phyloP scores from a whole-genome alignment of 192 early-diverging fungal species.

The Backusella australiensis region DNA sequence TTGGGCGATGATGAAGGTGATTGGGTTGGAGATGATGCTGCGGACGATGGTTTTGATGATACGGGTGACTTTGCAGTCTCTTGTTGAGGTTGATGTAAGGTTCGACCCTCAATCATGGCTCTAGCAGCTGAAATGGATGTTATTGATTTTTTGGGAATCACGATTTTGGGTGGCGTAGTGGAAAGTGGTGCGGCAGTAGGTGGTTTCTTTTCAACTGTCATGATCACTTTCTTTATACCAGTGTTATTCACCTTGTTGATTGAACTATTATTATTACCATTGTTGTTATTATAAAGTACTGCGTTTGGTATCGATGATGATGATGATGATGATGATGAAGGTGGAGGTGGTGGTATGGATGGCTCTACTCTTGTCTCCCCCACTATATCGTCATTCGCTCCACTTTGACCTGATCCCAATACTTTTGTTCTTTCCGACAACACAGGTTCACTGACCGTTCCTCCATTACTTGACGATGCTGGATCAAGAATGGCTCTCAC shows the following conservation, averaged over 20 bases:
- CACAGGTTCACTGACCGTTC: background rate
- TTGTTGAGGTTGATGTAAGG: background rate
- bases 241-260: background rate
- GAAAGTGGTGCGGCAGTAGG: background rate
- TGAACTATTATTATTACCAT: background rate
- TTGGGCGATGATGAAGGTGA: background rate
- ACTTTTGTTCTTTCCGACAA: background rate
- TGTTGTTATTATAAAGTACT: background rate
- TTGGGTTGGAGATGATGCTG: background rate
- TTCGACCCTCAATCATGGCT: background rate
- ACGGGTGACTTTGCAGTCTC: background rate
- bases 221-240: background rate
- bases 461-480: background rate
- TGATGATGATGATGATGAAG: background rate
- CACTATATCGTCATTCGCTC: background rate
- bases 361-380: background rate
- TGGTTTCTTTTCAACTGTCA: background rate
- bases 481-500: slow-evolving; percentile 16
- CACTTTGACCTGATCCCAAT: background rate
- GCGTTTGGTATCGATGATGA: background rate
- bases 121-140: slow-evolving; percentile 2
- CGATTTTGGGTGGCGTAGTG: background rate
- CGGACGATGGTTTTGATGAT: background rate
- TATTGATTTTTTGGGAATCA: background rate
- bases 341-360: background rate